Percentiles rank a stretch among this genome's conserved stretches.
phyloP scores from a whole-genome alignment of 1,284 basidiomycete species.

The Rhodotorula sp. region DNA sequence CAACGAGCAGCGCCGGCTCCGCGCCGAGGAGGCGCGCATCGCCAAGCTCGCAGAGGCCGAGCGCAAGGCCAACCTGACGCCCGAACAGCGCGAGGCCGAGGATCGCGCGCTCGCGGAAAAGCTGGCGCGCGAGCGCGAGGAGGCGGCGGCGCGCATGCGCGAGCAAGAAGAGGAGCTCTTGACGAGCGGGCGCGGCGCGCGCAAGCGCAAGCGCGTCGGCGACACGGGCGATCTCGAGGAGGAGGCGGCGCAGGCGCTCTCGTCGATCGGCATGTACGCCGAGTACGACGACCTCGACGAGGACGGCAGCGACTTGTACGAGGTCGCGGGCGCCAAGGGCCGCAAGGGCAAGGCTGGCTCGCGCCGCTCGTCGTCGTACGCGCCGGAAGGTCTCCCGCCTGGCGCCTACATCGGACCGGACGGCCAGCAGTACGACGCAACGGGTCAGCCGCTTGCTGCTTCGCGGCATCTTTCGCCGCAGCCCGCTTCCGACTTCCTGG shows the following conservation, averaged over 20 bases:
- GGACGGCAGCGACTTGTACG: slow-evolving; percentile 11
- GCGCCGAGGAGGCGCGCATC: slow-evolving; percentile 30
- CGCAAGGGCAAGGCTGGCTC: slow-evolving; percentile 13
- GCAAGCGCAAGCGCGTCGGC: slow-evolving; percentile 27
- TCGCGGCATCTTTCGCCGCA: slow-evolving; percentile 6
- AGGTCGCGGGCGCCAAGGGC: not conserved
- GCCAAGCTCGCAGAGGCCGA: slow-evolving; percentile 38
- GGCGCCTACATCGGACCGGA: slow-evolving; percentile 16
- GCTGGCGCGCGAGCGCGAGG: slow-evolving; percentile 19
- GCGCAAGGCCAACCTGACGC: slow-evolving; percentile 30
- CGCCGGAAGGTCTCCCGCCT: slow-evolving; percentile 15
- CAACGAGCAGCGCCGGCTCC: slow-evolving; percentile 26
- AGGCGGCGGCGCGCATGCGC: slow-evolving; percentile 8
- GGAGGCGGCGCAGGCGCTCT: slow-evolving; percentile 12
- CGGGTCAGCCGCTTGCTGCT: slow-evolving; percentile 8
- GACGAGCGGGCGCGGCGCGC: slow-evolving; percentile 25
- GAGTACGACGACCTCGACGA: slow-evolving; percentile 33
- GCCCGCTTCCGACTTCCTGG: not conserved
- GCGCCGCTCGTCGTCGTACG: slow-evolving; percentile 11
- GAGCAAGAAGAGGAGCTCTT: slow-evolving; percentile 29
- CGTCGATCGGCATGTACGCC: slow-evolving; percentile 16
- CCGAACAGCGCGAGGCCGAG: slow-evolving; percentile 38
- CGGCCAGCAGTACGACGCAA: slow-evolving; percentile 20
- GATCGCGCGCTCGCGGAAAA: slow-evolving; percentile 23
- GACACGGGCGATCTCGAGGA: slow-evolving; percentile 13